These are phyloP conservation scores for Aspergillus campestris DNA, from an alignment of 495 filamentous ascomycete species.

Conservation along the genomic window DNA sequence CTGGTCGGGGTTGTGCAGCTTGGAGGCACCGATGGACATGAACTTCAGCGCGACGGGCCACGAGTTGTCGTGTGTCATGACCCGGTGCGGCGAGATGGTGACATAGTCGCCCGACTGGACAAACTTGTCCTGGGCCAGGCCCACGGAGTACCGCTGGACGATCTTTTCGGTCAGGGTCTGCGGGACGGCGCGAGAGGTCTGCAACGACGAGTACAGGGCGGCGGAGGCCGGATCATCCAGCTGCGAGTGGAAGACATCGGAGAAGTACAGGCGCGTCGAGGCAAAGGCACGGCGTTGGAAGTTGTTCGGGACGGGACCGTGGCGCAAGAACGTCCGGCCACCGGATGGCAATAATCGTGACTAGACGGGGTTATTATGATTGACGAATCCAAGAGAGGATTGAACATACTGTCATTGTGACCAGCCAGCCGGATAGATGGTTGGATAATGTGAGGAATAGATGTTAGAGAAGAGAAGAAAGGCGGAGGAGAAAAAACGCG, in stretches of 20 bases:
- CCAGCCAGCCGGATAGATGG: not conserved
- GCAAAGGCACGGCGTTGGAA: slow-evolving; percentile 30
- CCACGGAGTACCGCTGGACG: slow-evolving; percentile 67
- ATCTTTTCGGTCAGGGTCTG: slow-evolving; percentile 92
- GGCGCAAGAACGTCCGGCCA: slow-evolving; percentile 16
- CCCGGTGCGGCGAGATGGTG: slow-evolving; percentile 60
- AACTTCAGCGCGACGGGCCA: slow-evolving; percentile 83
- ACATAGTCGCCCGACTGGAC: slow-evolving; percentile 77
- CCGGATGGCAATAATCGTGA: slow-evolving; percentile 25
- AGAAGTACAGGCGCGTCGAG: slow-evolving; percentile 27
- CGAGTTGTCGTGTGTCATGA: slow-evolving; percentile 93
- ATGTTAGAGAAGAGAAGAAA: slow-evolving; percentile 7
- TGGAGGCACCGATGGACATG: slow-evolving; percentile 76
- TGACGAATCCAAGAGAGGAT: not conserved
- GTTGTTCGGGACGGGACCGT: slow-evolving; percentile 14
- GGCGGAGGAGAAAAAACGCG: no score
- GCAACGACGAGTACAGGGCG: slow-evolving; percentile 34
- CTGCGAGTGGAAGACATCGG: slow-evolving; percentile 46
- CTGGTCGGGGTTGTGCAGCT: slow-evolving; percentile 63
- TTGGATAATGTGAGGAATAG: not conserved
- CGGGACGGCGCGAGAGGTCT: slow-evolving; percentile 20
- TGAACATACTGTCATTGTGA: slow-evolving; percentile 5
- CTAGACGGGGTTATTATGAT: slow-evolving; percentile 4
- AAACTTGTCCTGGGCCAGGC: slow-evolving; percentile 59
- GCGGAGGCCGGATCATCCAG: slow-evolving; percentile 35